These are phyloP conservation scores for Daldinia eschscholtzii DNA, from an alignment of 2,329 filamentous ascomycete species.

Conservation along the genomic window DNA sequence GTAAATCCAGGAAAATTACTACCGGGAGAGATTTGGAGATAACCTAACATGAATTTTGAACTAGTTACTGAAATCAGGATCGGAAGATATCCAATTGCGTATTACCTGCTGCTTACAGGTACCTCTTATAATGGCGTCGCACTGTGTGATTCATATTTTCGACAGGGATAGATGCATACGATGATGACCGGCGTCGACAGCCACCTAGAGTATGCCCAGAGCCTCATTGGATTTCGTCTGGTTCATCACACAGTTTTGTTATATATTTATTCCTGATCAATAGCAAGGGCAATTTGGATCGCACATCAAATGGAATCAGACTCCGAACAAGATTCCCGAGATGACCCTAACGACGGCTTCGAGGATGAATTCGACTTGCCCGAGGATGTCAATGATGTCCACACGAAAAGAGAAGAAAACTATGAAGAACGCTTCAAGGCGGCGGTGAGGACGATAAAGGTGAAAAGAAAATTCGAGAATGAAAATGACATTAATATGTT, in stretches of 20 bases:
- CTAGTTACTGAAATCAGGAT: too few species aligned
- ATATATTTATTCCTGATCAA: neutral
- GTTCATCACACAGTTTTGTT: neutral
- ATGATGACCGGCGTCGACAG: neutral
- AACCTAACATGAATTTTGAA: too few species aligned
- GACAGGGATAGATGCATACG: neutral
- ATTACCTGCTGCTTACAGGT: neutral
- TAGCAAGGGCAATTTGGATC: neutral
- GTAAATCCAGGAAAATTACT: too few species aligned
- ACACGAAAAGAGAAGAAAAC: neutral
- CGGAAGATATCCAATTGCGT: neutral
- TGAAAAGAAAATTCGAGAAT: neutral
- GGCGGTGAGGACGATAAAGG: constrained; percentile 9
- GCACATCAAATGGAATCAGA: neutral
- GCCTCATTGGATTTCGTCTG: neutral
- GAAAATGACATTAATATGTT: constrained; percentile 1
- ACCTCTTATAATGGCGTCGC: neutral
- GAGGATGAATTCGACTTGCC: constrained; percentile 6
- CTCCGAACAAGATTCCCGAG: neutral
- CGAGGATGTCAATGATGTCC: neutral
- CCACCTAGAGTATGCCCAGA: neutral
- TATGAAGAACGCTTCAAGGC: constrained; percentile 7
- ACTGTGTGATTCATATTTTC: neutral
- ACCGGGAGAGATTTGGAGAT: too few species aligned
- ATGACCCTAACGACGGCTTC: neutral